These are phyloP conservation scores for Paraconiothyrium sp. DNA, from an alignment of 2,329 filamentous ascomycete species.

Conservation along the genomic window DNA sequence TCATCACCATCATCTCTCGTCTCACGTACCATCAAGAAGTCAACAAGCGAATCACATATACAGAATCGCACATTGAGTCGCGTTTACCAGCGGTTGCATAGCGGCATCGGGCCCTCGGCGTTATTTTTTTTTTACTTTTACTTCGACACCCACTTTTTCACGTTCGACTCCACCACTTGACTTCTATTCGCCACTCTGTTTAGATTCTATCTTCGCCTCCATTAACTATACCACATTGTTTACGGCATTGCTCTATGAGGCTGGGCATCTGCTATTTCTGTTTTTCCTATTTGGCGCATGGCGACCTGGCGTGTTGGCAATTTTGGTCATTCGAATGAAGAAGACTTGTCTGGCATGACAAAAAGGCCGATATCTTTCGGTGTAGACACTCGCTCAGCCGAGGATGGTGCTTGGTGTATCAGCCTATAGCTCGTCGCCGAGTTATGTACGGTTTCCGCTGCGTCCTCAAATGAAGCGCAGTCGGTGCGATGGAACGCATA, in stretches of 20 bases:
- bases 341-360: neutral
- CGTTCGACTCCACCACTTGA: slow-evolving; percentile 1
- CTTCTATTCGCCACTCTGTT: slow-evolving; percentile 7
- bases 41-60: slow-evolving; percentile 25
- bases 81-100: slow-evolving; percentile 51
- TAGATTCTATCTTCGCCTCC: slow-evolving; percentile 16
- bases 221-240: slow-evolving; percentile 10
- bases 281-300: slow-evolving; percentile 10
- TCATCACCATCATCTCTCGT: slow-evolving; percentile 45
- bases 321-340: neutral
- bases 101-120: slow-evolving; percentile 20
- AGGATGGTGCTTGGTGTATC: slow-evolving; percentile 17
- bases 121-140: slow-evolving; percentile 4
- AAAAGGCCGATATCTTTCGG: neutral
- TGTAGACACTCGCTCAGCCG: slow-evolving; percentile 13
- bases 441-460: slow-evolving; percentile 18
- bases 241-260: slow-evolving; percentile 9
- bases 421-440: slow-evolving; percentile 18
- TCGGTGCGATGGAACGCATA: slow-evolving; percentile 1
- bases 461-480: slow-evolving; percentile 1
- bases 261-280: slow-evolving; percentile 12
- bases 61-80: slow-evolving; percentile 30
- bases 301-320: slow-evolving; percentile 13
- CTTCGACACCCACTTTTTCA: slow-evolving; percentile 8
- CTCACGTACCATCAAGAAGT: slow-evolving; percentile 34